A percentile compares a stretch with the other conserved stretches of the same genome.
phyloP scores from a whole-genome alignment of 1,284 basidiomycete species.

The Rhodotorula sp. region DNA sequence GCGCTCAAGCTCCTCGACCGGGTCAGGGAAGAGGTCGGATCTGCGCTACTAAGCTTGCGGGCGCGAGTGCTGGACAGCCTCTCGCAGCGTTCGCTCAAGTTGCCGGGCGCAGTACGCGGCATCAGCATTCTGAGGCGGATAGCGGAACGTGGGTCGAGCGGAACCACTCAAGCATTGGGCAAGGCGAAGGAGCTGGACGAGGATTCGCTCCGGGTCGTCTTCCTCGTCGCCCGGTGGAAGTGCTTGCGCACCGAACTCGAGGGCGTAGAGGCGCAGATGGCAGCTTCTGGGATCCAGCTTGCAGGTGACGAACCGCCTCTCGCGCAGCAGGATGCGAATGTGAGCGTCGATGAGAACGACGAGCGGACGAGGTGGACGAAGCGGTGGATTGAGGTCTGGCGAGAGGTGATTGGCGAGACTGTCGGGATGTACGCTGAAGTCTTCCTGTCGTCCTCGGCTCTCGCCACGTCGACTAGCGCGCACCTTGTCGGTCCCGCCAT shows the following conservation, averaged over 20 bases:
- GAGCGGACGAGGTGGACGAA: slow-evolving; percentile 75
- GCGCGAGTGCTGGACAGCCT: slow-evolving; percentile 71
- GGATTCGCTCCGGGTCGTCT: slow-evolving; percentile 64
- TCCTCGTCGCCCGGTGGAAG: slow-evolving; percentile 62
- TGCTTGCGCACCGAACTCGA: slow-evolving; percentile 57
- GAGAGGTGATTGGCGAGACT: slow-evolving; percentile 88
- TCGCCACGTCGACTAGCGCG: slow-evolving; percentile 14
- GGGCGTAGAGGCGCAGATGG: slow-evolving; percentile 50
- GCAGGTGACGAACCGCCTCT: slow-evolving; percentile 24
- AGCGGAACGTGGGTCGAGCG: slow-evolving; percentile 48
- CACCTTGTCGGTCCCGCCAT: slow-evolving; percentile 14
- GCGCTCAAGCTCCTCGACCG: slow-evolving; percentile 71
- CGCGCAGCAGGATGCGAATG: not conserved
- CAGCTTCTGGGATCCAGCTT: slow-evolving; percentile 51
- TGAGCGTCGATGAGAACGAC: slow-evolving; percentile 47
- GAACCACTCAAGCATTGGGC: not conserved
- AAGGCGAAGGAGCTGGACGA: slow-evolving; percentile 53
- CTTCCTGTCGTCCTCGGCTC: slow-evolving; percentile 65
- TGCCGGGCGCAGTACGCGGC: slow-evolving; percentile 83
- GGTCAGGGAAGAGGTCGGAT: slow-evolving; percentile 65
- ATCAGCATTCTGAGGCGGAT: slow-evolving; percentile 79
- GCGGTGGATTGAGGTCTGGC: slow-evolving; percentile 84
- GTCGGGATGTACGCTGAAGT: slow-evolving; percentile 84
- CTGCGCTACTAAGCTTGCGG: slow-evolving; percentile 50
- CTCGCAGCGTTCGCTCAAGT: slow-evolving; percentile 72